Conservation (phyloP, 192 early-diverging fungal genomes). For the Chytriomyces hyalinus region DNA sequence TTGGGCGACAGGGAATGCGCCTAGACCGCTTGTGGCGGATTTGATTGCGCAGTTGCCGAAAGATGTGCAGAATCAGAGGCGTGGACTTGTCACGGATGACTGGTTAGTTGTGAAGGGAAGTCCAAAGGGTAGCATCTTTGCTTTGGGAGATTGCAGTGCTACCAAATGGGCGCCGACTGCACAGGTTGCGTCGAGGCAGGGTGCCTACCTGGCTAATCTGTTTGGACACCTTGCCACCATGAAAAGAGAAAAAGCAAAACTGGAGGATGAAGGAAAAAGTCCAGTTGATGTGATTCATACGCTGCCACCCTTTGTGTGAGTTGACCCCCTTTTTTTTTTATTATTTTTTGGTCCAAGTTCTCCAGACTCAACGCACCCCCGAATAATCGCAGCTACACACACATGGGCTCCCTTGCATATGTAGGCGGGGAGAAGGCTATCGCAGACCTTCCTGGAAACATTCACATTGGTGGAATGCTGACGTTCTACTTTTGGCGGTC, state of each 20-base stretch:
- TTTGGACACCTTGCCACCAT: slow-evolving; percentile 65
- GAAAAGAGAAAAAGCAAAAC: slow-evolving; percentile 21
- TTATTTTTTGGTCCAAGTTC: neutral
- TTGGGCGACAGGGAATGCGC: slow-evolving; percentile 87
- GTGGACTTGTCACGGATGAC: slow-evolving; percentile 77
- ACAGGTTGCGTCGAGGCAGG: slow-evolving; percentile 88
- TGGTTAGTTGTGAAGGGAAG: slow-evolving; percentile 68
- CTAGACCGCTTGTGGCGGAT: slow-evolving; percentile 67
- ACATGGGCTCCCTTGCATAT: slow-evolving; percentile 88
- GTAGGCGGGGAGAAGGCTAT: slow-evolving; percentile 94
- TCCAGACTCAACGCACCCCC: slow-evolving; percentile 27
- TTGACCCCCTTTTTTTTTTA: neutral
- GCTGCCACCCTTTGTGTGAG: slow-evolving; percentile 31
- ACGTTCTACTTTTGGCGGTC: slow-evolving; percentile 61
- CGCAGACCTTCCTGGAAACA: slow-evolving; percentile 79
- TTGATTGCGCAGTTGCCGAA: slow-evolving; percentile 67
- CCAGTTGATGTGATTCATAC: slow-evolving; percentile 21
- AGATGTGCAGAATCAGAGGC: slow-evolving; percentile 64
- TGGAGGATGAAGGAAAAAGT: neutral
- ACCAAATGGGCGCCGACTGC: slow-evolving; percentile 81
- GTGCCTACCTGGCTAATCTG: slow-evolving; percentile 77
- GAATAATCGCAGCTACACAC: slow-evolving; percentile 79
- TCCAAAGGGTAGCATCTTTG: slow-evolving; percentile 61
- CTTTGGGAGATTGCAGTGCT: slow-evolving; percentile 75
- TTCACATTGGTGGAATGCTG: slow-evolving; percentile 54